phyloP scores from a whole-genome alignment of 2,329 filamentous ascomycete genomes.

The Rachicladosporium sp. region DNA sequence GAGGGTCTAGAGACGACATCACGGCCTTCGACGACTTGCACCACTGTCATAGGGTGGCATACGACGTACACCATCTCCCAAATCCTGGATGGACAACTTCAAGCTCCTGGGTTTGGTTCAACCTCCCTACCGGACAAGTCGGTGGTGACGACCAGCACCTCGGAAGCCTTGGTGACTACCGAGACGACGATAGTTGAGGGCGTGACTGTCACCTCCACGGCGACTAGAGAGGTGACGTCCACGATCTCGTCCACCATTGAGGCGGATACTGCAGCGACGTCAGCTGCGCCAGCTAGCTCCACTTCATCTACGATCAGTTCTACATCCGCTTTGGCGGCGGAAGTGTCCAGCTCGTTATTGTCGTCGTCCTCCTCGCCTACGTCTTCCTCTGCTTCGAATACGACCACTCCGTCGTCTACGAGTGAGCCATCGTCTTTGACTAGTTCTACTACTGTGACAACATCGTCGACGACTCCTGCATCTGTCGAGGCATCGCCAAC shows the following conservation, averaged over 20 bases:
- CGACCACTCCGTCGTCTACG: conserved; percentile 95
- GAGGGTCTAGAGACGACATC: conserved; percentile 4
- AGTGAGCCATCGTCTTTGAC: too few species aligned
- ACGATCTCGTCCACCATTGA: background rate
- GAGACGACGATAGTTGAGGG: background rate
- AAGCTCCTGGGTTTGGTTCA: conserved; percentile 6
- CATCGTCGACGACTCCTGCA: too few species aligned
- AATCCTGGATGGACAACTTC: conserved; percentile 13
- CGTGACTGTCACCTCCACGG: conserved; percentile 1
- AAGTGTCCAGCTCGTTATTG: background rate
- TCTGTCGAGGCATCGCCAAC: background rate
- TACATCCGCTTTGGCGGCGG: conserved; percentile 1
- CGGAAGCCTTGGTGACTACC: background rate
- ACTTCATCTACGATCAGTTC: conserved; percentile 5
- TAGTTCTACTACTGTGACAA: too few species aligned
- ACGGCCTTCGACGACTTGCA: conserved; percentile 3
- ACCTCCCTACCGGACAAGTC: conserved; percentile 1
- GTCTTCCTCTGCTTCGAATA: conserved; percentile 23
- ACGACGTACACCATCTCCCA: conserved; percentile 4
- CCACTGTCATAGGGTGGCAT: background rate
- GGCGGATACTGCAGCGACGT: background rate
- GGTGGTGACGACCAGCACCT: background rate
- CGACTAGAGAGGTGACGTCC: background rate
- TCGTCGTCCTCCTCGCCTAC: background rate
- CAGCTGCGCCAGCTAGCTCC: background rate